Evolutionary conservation across 352 stramenopile species (phyloP).

Genomic region (Globisporangium paroecandrum): DNA sequence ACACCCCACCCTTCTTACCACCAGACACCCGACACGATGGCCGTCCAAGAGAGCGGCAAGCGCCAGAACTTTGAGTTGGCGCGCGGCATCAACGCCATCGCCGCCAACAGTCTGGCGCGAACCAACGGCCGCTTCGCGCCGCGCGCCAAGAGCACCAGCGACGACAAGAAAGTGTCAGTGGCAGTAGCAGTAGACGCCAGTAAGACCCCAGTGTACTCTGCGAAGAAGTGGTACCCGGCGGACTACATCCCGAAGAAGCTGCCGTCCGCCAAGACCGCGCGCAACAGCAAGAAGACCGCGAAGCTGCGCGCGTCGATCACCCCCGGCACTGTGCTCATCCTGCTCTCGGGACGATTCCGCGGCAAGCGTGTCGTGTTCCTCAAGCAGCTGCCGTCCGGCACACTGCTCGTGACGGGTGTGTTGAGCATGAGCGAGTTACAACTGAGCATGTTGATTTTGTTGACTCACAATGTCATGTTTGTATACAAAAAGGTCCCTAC

Average conservation of each 20-base stretch:
- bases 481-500: slow-evolving; percentile 89
- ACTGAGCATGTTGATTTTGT: not conserved
- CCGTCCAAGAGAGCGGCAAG: slow-evolving; percentile 19
- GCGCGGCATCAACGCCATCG: slow-evolving; percentile 78
- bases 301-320: slow-evolving; percentile 96
- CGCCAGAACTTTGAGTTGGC: slow-evolving; percentile 68
- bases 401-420: slow-evolving; percentile 95
- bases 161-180: slow-evolving; percentile 58
- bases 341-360: slow-evolving; percentile 96
- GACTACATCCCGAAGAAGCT: slow-evolving; percentile 76
- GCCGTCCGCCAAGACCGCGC: slow-evolving; percentile 69
- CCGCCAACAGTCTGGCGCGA: slow-evolving; percentile 53
- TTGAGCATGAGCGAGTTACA: slow-evolving; percentile 21
- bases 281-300: slow-evolving; percentile 85
- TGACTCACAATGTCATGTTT: not conserved
- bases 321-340: slow-evolving; percentile 97
- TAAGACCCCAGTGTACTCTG: slow-evolving; percentile 14
- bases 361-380: slow-evolving; percentile 99
- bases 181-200: slow-evolving; percentile 17
- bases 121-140: slow-evolving; percentile 40
- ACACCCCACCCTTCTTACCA: not conserved
- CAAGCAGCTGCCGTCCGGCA: slow-evolving; percentile 95
- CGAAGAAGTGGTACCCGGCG: slow-evolving; percentile 74
- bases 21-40: slow-evolving; percentile 4
- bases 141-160: slow-evolving; percentile 46